Evolutionary conservation across 192 early-diverging fungal species (phyloP).

Genomic region (Pilaira anomala): DNA sequence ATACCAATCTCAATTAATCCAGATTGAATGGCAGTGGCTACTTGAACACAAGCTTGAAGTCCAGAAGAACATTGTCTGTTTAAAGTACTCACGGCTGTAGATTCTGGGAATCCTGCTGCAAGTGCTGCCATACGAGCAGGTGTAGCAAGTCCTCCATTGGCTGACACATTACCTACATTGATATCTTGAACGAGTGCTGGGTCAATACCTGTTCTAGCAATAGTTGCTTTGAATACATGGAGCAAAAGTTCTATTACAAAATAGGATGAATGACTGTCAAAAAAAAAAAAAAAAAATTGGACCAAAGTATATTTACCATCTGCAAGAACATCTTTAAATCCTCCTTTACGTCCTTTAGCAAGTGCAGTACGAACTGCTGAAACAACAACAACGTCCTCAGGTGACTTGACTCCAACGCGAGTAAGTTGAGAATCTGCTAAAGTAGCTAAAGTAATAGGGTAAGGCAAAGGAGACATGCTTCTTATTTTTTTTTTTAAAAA

Average conservation of each 20-base stretch:
- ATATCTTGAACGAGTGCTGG: conserved; percentile 84
- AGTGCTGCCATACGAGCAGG: conserved; percentile 90
- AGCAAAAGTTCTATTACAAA: conserved; percentile 61
- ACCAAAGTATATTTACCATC: conserved; percentile 59
- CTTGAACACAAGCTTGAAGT: conserved; percentile 81
- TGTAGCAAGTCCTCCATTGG: conserved; percentile 86
- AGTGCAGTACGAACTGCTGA: conserved; percentile 76
- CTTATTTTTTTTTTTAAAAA: background rate
- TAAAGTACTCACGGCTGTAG: conserved; percentile 75
- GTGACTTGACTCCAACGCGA: conserved; percentile 56
- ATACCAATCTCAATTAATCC: conserved; percentile 91
- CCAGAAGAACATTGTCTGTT: conserved; percentile 96
- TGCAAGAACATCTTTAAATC: conserved; percentile 75
- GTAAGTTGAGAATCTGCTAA: conserved; percentile 25
- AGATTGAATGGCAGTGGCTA: conserved; percentile 86
- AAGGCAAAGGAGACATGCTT: conserved; percentile 23
- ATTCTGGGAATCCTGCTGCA: conserved; percentile 86
- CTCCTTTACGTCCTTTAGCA: conserved; percentile 72
- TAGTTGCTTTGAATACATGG: conserved; percentile 64
- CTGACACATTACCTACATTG: conserved; percentile 89
- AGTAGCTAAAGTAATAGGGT: conserved; percentile 23
- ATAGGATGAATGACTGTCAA: too few species aligned
- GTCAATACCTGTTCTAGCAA: conserved; percentile 53
- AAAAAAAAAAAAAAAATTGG: background rate
- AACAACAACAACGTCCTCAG: conserved; percentile 82